These are phyloP conservation scores for Phytophthora litchii DNA, from an alignment of 352 stramenopile species.

Conservation along the genomic window DNA sequence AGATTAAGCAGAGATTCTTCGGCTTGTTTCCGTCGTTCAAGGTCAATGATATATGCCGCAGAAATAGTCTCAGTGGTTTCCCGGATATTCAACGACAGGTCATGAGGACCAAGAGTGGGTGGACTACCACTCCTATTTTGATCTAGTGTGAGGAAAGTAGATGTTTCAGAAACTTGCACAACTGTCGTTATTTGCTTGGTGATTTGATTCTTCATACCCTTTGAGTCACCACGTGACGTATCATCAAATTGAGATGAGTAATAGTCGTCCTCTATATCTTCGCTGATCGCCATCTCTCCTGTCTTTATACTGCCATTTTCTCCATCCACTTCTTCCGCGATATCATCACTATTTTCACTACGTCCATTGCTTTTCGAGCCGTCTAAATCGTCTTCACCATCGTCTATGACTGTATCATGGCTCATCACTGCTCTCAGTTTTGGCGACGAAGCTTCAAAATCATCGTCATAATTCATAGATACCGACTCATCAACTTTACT, in stretches of 20 bases:
- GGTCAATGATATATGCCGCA: slow-evolving; percentile 43
- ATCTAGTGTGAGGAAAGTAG: not conserved
- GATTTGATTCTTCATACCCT: not conserved
- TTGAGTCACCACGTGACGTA: not conserved
- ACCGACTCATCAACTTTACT: slow-evolving; percentile 14
- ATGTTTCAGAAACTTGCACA: not conserved
- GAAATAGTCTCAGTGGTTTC: slow-evolving; percentile 14
- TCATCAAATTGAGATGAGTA: slow-evolving; percentile 26
- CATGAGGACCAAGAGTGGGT: not conserved
- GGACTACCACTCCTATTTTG: not conserved
- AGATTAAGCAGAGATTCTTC: slow-evolving; percentile 58
- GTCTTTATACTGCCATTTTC: not conserved
- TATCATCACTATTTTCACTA: slow-evolving; percentile 1
- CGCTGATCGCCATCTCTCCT: not conserved
- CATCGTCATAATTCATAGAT: slow-evolving; percentile 47
- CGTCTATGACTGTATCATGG: not conserved
- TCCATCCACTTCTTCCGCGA: slow-evolving; percentile 1
- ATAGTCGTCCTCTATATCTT: slow-evolving; percentile 3
- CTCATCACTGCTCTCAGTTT: slow-evolving; percentile 9
- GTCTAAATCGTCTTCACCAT: slow-evolving; percentile 4
- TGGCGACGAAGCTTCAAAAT: slow-evolving; percentile 45
- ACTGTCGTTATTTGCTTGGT: not conserved
- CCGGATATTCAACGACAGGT: not conserved
- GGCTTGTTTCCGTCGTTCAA: slow-evolving; percentile 56
- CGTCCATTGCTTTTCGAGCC: not conserved